Evolutionary conservation across 768 basidiomycete genomes (phyloP).

Genomic region (Flagelloscypha sp.): DNA sequence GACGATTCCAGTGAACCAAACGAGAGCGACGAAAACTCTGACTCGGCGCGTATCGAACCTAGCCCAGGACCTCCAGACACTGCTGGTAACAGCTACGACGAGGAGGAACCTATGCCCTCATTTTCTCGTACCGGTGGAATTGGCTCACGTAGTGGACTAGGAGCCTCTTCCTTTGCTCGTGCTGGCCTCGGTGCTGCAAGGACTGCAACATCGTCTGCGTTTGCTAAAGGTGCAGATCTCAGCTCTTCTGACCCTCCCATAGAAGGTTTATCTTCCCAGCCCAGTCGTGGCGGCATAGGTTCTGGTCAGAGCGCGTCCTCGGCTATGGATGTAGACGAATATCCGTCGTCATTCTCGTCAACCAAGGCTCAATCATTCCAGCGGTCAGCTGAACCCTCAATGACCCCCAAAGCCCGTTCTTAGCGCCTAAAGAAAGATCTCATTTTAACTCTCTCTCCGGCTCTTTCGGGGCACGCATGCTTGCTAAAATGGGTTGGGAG

Average conservation of each 20-base stretch:
- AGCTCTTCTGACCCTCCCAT: conserved; percentile 14
- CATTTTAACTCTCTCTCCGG: conserved; percentile 78
- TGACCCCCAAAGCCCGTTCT: too few relatives aligned
- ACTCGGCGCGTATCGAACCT: conserved; percentile 6
- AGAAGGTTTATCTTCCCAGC: conserved; percentile 17
- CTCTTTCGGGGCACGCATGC: conserved; percentile 80
- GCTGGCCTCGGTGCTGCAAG: too few relatives aligned
- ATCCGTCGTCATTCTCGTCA: conserved; percentile 46
- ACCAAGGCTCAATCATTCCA: conserved; percentile 35
- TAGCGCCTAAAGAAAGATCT: conserved; percentile 56
- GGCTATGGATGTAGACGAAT: conserved; percentile 19
- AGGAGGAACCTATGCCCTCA: conserved; percentile 13
- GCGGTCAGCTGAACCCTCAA: conserved; percentile 48
- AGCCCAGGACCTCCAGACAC: too few relatives aligned
- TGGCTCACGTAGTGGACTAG: conserved; percentile 22
- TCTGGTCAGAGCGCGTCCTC: conserved; percentile 18
- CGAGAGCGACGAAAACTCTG: conserved; percentile 21
- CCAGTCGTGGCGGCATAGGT: conserved; percentile 12
- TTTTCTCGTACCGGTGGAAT: conserved; percentile 36
- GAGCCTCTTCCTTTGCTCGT: conserved; percentile 11
- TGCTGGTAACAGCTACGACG: too few relatives aligned
- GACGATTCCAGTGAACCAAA: conserved; percentile 25
- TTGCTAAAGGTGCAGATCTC: conserved; percentile 21
- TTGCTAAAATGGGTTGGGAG: conserved; percentile 95
- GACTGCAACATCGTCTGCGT: conserved; percentile 6